phyloP scores from a whole-genome alignment of 1,284 basidiomycete genomes.

The Coniophora puteana region DNA sequence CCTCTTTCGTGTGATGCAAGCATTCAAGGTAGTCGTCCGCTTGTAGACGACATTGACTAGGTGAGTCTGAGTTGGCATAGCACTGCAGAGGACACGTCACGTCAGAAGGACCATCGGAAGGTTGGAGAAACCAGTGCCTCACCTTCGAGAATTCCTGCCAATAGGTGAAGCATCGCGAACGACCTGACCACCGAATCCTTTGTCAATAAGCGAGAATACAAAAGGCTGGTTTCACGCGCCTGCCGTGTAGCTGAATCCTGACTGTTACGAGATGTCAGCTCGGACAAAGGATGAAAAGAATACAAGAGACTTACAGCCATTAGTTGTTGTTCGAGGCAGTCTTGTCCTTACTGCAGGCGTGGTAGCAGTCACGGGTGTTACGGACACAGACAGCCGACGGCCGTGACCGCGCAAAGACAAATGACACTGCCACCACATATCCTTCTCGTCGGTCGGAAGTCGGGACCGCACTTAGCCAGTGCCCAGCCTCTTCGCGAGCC shows the following conservation, averaged over 20 bases:
- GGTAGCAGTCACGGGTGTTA: constrained; percentile 1
- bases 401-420: too few species aligned
- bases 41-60: constrained; percentile 68
- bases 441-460: too few species aligned
- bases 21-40: constrained; percentile 94
- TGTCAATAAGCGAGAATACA: constrained; percentile 10
- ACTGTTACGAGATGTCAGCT: constrained; percentile 20
- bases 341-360: neutral
- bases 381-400: too few species aligned
- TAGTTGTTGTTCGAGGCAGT: constrained; percentile 1
- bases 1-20: constrained; percentile 90
- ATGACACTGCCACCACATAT: too few species aligned
- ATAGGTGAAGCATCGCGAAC: constrained; percentile 86
- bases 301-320: constrained; percentile 23
- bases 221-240: constrained; percentile 13
- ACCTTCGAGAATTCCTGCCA: constrained; percentile 93
- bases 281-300: neutral
- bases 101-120: constrained; percentile 2
- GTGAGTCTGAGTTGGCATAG: constrained; percentile 81
- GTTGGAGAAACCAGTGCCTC: constrained; percentile 10
- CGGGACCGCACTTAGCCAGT: neutral
- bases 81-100: constrained; percentile 53
- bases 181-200: constrained; percentile 45
- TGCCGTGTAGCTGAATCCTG: constrained; percentile 30
- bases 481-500: neutral